Base-by-base conservation (phyloP, 345 rosid genomes). In the Pelargonium nanum region DNA sequence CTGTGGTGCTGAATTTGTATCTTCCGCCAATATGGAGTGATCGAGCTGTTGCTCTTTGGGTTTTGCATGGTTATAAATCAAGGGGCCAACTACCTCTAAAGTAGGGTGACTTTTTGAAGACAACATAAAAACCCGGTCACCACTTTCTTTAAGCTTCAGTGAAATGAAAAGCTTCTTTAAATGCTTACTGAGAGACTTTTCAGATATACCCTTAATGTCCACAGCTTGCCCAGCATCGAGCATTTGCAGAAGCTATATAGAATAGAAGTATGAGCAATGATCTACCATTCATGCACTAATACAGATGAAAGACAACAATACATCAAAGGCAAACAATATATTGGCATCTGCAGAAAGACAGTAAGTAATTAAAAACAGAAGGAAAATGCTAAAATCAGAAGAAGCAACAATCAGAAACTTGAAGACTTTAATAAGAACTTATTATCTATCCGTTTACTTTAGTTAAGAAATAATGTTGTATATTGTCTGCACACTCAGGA, bases 171-270 rank as follows among this genome's bases (percentile, higher is more conserved):
- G 74, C 84, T 74, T 84, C 77, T 79, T 85, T 76, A 92, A 68
- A 72, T 79, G 78, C 68, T 76, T 81, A 63, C 67, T 72, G 73
- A 89, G 70, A 55, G 83, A 54, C 55, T 61, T 87, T 64, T 92
- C 93, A 1, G 86, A 78, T 54, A 92, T 85, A 32, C 88, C 98
- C 72, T 79, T 80, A 53, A 89, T 78, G 75, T 89, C 93, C 72
- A 92, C 98, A 54, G 91, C 96, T 84, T 92, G 96, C 55, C 98
- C 98, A 57, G 66, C 81, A 67, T 92, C 95, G 53, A 92, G 83
- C 96, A 89, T 89, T 72, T 76, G 79, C 67, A 87, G 78, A 65
- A 92, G 95, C 98, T 89, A 64, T 26, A 50, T 13, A 6, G 63
- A 57, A 26, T 50, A 28, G 34, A 70, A 55, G 44, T 40, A 34